phyloP scores from a whole-genome alignment of 2,329 filamentous ascomycete genomes.

The Plenodomus lindquistii region DNA sequence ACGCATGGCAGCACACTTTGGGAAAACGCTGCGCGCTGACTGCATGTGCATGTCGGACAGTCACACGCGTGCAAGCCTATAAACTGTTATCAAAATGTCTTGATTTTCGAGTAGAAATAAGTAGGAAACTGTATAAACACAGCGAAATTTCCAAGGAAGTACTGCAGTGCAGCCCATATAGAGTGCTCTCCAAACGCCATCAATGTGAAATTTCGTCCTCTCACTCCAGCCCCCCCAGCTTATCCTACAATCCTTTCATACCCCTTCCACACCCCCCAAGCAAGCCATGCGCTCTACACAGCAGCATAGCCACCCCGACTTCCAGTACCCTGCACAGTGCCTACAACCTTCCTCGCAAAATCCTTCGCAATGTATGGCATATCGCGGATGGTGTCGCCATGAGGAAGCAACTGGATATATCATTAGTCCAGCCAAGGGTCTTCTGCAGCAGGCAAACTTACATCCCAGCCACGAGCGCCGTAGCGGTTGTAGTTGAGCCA shows the following conservation, averaged over 20 bases:
- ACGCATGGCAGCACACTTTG: neutral
- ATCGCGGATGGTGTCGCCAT: constrained; percentile 89
- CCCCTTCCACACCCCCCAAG: neutral
- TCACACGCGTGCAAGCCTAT: no score
- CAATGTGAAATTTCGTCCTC: neutral
- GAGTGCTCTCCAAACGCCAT: neutral
- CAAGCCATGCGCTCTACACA: constrained; percentile 57
- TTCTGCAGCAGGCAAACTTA: no score
- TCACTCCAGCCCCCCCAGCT: no score
- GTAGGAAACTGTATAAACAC: neutral
- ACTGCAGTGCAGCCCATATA: neutral
- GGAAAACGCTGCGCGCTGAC: neutral
- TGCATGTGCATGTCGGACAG: no score
- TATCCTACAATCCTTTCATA: neutral
- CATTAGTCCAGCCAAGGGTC: no score
- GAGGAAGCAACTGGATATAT: no score
- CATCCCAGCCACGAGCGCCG: constrained; percentile 91
- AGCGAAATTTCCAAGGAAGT: neutral
- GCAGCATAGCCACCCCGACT: constrained; percentile 92
- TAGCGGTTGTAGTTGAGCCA: constrained; percentile 99
- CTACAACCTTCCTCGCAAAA: constrained; percentile 77
- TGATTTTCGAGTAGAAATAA: no score
- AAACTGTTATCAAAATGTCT: no score
- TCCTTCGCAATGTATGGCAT: constrained; percentile 91
- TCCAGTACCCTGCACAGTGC: constrained; percentile 81